phyloP scores from a whole-genome alignment of 2,329 filamentous ascomycete genomes.

The Xylariaceae sp. region DNA sequence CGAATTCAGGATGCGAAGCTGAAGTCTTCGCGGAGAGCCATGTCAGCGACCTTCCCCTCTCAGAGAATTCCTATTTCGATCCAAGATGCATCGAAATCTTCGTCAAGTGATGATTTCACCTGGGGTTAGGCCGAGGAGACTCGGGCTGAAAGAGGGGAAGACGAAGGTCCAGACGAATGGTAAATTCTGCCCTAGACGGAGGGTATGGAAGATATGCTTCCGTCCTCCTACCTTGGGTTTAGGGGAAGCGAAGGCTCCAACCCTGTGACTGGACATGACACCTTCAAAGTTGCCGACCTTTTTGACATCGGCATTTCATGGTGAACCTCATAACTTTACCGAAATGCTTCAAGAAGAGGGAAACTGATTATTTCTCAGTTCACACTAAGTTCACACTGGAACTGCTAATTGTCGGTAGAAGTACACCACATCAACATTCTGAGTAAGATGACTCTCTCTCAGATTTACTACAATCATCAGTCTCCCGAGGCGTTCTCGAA shows the following conservation, averaged over 20 bases:
- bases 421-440: not conserved
- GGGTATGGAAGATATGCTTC: constrained; percentile 10
- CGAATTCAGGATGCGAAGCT: not conserved
- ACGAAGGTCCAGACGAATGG: not conserved
- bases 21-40: too few species aligned
- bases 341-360: not conserved
- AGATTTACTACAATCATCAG: too few species aligned
- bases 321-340: not conserved
- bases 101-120: not conserved
- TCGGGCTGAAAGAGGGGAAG: not conserved
- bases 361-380: too few species aligned
- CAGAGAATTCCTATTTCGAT: not conserved
- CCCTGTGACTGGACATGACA: constrained; percentile 1
- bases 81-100: not conserved
- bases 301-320: not conserved
- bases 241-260: not conserved
- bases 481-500: too few species aligned
- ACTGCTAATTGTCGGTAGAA: not conserved
- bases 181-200: not conserved
- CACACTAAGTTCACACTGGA: not conserved
- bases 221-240: constrained; percentile 1
- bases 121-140: not conserved
- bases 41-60: not conserved
- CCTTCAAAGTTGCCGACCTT: constrained; percentile 6
- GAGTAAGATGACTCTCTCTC: too few species aligned